Conservation (phyloP, 495 filamentous ascomycete species). For the Daldinia concentrica region DNA sequence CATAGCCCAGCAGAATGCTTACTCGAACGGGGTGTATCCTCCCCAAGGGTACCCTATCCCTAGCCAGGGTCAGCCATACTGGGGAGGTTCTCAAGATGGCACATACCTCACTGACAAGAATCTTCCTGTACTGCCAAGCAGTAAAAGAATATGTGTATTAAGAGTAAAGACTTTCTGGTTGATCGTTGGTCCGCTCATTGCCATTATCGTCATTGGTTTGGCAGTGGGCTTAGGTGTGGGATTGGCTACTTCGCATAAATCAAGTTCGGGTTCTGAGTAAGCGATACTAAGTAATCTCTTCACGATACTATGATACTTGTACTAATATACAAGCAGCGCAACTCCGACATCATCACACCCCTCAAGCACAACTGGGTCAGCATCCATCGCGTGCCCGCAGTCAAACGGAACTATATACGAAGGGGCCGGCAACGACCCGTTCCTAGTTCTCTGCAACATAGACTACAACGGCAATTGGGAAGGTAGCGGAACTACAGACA, state of each 20-base stretch:
- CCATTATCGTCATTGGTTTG: conserved; percentile 42
- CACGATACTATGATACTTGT: background rate
- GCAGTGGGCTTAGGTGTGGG: conserved; percentile 47
- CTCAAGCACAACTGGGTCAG: conserved; percentile 10
- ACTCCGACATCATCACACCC: conserved; percentile 3
- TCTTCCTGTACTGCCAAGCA: conserved; percentile 1
- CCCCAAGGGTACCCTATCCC: conserved; percentile 23
- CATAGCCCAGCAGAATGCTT: conserved; percentile 13
- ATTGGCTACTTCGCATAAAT: conserved; percentile 10
- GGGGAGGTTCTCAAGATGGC: conserved; percentile 26
- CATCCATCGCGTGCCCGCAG: conserved; percentile 41
- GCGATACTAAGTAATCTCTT: background rate
- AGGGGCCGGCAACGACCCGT: conserved; percentile 20
- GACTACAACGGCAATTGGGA: conserved; percentile 45
- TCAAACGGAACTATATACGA: conserved; percentile 49
- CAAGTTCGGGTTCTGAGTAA: conserved; percentile 17
- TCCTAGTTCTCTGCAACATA: conserved; percentile 47
- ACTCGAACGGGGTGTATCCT: conserved; percentile 16
- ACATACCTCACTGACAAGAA: conserved; percentile 9
- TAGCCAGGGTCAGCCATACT: conserved; percentile 8
- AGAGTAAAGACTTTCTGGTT: conserved; percentile 39
- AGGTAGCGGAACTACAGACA: conserved; percentile 39
- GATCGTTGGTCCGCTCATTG: conserved; percentile 38
- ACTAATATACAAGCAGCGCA: background rate
- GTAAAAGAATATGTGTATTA: conserved; percentile 26